Evolutionary conservation across 169 alveolate genomes (phyloP).

Genomic region (Besnoitia besnoiti): DNA sequence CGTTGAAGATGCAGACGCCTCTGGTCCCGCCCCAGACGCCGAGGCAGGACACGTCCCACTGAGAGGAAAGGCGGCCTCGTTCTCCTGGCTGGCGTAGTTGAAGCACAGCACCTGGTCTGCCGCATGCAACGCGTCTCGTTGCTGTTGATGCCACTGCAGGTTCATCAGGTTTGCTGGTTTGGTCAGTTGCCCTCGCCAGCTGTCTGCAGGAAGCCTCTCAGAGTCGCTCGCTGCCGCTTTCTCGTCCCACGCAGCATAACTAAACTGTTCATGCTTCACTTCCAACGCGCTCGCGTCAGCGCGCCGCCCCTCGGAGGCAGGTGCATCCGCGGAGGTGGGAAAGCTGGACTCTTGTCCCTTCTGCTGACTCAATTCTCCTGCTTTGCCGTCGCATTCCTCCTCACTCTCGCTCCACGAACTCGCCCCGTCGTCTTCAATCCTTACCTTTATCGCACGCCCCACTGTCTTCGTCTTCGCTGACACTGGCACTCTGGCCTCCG

Average conservation of each 20-base stretch:
- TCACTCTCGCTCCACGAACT: background rate
- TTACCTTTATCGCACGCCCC: background rate
- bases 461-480: background rate
- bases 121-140: background rate
- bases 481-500: too few species aligned
- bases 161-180: background rate
- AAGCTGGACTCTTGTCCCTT: background rate
- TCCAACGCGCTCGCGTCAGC: background rate
- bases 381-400: background rate
- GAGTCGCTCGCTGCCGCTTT: background rate
- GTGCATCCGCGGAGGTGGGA: background rate
- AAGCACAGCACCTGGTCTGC: background rate
- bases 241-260: background rate
- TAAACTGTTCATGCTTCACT: background rate
- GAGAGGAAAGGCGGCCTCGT: too few species aligned
- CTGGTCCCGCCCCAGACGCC: too few species aligned
- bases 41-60: too few species aligned
- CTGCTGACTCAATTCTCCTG: background rate
- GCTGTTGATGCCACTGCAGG: background rate
- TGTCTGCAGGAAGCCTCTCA: background rate
- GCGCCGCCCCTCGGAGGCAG: background rate
- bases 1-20: too few species aligned
- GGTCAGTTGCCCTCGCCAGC: background rate
- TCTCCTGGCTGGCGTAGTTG: too few species aligned
- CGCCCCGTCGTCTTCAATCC: background rate